Evolutionary conservation across 2,329 filamentous ascomycete genomes (phyloP).

Genomic region (Phialophora tarda): DNA sequence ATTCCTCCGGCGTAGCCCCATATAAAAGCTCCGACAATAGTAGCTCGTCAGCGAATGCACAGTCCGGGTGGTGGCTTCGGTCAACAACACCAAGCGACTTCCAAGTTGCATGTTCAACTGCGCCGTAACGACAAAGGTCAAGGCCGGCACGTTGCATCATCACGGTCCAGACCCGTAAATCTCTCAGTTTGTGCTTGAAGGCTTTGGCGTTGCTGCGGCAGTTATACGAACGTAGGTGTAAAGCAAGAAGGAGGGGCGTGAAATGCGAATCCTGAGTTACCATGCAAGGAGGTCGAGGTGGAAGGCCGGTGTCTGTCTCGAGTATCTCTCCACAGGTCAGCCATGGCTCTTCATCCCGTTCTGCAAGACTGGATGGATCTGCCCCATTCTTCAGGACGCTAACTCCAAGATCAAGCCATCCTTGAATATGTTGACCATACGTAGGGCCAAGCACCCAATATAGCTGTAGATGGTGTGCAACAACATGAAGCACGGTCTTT

Average conservation of each 20-base stretch:
- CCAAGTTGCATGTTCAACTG: not conserved
- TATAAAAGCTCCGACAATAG: not conserved
- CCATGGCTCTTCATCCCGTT: not conserved
- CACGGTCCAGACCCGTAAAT: not conserved
- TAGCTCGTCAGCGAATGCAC: not conserved
- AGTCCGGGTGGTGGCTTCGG: no score
- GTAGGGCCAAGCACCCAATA: no score
- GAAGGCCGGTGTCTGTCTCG: not conserved
- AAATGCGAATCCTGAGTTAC: no score
- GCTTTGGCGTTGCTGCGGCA: accelerated
- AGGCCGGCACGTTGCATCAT: constrained; percentile 10
- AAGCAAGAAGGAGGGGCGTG: not conserved
- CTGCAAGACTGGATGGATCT: not conserved
- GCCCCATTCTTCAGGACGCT: constrained; percentile 9
- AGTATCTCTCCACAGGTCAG: not conserved
- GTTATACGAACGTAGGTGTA: not conserved
- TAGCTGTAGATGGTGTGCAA: not conserved
- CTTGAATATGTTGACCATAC: not conserved
- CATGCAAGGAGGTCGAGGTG: not conserved
- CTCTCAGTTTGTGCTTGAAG: not conserved
- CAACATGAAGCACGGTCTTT: constrained; percentile 1
- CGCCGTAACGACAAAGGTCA: constrained; percentile 6
- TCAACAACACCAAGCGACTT: not conserved
- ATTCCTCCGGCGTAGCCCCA: constrained; percentile 8
- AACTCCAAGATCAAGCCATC: constrained; percentile 10